Evolutionary conservation across 2,329 filamentous ascomycete genomes (phyloP).

Genomic region (Aureobasidium sp.): DNA sequence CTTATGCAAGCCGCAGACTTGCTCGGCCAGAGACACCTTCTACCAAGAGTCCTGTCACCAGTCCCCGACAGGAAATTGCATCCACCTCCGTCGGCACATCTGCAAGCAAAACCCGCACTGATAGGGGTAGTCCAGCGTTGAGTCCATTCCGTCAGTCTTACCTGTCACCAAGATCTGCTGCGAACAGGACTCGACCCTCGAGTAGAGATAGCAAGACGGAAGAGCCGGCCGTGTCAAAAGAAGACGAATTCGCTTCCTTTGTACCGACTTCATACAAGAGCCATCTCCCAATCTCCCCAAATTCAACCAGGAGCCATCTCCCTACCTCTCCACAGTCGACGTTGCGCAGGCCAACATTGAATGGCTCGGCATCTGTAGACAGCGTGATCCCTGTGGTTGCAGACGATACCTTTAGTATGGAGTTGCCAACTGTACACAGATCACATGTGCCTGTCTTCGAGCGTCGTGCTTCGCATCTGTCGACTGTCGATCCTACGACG

Average conservation of each 20-base stretch:
- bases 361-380: constrained; percentile 32
- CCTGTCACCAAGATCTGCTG: constrained; percentile 8
- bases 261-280: constrained; percentile 29
- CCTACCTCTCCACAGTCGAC: constrained; percentile 16
- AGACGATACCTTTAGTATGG: constrained; percentile 43
- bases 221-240: constrained; percentile 19
- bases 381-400: constrained; percentile 26
- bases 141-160: constrained; percentile 12
- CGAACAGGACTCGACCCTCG: constrained; percentile 19
- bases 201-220: constrained; percentile 24
- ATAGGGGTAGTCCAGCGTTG: constrained; percentile 11
- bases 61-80: constrained; percentile 28
- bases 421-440: constrained; percentile 33
- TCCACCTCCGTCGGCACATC: constrained; percentile 16
- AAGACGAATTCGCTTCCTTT: constrained; percentile 40
- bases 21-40: constrained; percentile 37
- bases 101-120: constrained; percentile 10
- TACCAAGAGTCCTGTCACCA: constrained; percentile 35
- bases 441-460: constrained; percentile 18
- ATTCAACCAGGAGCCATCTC: constrained; percentile 21
- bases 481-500: neutral
- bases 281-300: constrained; percentile 17
- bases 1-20: constrained; percentile 35
- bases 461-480: neutral
- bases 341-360: constrained; percentile 26